A percentile compares a stretch with the other conserved stretches of the same genome.
phyloP scores from a whole-genome alignment of 2,329 filamentous ascomycete species.

The Xylaria arbuscula region DNA sequence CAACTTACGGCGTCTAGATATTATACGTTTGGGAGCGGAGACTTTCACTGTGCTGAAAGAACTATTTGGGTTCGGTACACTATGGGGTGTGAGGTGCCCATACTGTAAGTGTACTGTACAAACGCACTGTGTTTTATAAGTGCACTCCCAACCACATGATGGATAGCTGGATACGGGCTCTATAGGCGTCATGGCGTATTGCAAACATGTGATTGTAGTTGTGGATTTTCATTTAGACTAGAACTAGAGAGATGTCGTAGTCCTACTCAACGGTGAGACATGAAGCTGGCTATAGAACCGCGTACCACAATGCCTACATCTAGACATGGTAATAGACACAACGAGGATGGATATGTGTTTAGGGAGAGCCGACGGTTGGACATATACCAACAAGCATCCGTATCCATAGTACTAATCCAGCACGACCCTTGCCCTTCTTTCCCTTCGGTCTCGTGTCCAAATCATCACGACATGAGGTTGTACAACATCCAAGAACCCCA shows the following conservation, averaged over 20 bases:
- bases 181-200: too few relatives aligned
- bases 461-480: not conserved
- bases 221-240: too few relatives aligned
- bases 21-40: conserved; percentile 15
- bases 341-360: not conserved
- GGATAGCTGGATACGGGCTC: not conserved
- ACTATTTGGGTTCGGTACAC: too few relatives aligned
- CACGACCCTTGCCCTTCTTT: not conserved
- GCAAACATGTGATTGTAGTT: too few relatives aligned
- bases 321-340: not conserved
- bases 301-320: not conserved
- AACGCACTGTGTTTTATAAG: conserved; percentile 4
- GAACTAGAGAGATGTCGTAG: too few relatives aligned
- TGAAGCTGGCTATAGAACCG: not conserved
- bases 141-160: not conserved
- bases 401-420: conserved; percentile 8
- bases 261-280: not conserved
- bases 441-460: not conserved
- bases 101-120: conserved; percentile 27
- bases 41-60: conserved; percentile 9
- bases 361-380: not conserved
- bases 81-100: not conserved
- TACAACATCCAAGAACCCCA: conserved; percentile 6
- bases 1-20: not conserved
- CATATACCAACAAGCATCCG: conserved; percentile 9